Evolutionary conservation across 2,329 filamentous ascomycete genomes (phyloP).

Genomic region (Ophiosphaerella herpotricha): DNA sequence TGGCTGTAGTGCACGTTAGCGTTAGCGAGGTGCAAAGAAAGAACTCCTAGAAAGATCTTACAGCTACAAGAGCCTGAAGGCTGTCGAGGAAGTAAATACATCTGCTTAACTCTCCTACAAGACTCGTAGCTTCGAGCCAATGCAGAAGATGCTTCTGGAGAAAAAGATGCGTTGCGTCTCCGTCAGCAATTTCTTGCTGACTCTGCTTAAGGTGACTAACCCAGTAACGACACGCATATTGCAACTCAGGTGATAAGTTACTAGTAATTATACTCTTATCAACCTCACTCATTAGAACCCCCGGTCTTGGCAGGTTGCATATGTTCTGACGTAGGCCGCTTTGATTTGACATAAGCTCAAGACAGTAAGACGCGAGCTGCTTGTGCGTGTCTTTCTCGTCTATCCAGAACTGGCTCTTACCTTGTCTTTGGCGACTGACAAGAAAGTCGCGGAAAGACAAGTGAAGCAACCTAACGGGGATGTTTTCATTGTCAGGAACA

Average conservation of each 20-base stretch:
- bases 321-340: constrained; percentile 43
- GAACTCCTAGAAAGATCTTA: no score
- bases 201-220: neutral
- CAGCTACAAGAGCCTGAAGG: neutral
- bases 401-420: constrained; percentile 28
- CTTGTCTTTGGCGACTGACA: no score
- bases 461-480: no score
- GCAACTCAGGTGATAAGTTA: constrained; percentile 20
- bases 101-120: neutral
- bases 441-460: no score
- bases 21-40: no score
- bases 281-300: constrained; percentile 9
- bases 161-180: neutral
- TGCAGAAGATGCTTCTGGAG: constrained; percentile 23
- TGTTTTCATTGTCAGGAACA: no score
- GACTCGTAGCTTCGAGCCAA: constrained; percentile 30
- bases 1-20: no score
- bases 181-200: neutral
- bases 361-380: constrained; percentile 39
- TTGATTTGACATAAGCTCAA: constrained; percentile 42
- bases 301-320: constrained; percentile 26
- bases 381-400: constrained; percentile 42
- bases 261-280: constrained; percentile 7
- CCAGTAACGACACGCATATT: neutral
- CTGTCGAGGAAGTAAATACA: neutral